Evolutionary conservation across 1,139 yeast species (phyloP), one percentile per base, ranked within the genome.

Genomic region (Zygosaccharomyces pseudobailii): DNA sequence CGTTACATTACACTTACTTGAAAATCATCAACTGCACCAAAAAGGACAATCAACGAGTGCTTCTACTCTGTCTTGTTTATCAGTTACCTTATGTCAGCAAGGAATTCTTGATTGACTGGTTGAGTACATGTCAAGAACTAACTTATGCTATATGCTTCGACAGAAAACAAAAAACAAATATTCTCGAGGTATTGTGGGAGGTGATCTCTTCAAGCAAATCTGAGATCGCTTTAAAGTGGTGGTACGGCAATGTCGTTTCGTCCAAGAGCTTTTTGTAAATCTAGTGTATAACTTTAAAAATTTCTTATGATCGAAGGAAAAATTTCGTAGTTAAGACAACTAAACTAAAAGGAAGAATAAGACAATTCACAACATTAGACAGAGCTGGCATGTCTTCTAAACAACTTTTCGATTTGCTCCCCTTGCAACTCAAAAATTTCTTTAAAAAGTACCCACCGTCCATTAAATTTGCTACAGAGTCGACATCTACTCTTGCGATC

Each of bases 361-460:
- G 13, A 7, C 21, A 24, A 9, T 20, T 38, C 2, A 13, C 17
- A 13, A 2, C 17, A 9, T 27, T 27, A 4, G n/a, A 38, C 8
- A 9, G 33, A 4, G n/a, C 3, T 10, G 13, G 24, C 34, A 49
- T 49, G 52, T 49, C 52, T 8, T 38, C 49, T 3, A 46, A 40
- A 8, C 52, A 49, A 13, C 37, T 46, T 4, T 81, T 83, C 58
- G 66, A 74, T 42, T 75, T 75, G 61, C 80, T 90, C 46, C 97
- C 97, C 13, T 72, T 70, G 50, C 79, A 78, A 61, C 75, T 90
- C 43, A 86, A 82, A 65, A 78, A 73, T 58, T 90, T 90, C 68
- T 89, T 90, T 71, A 72, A 79, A 48, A 83, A 79, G 65, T 87
- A 81, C 62, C 97, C 97, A 36, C 97, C 97, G 13, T 72, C 84